Evolutionary conservation across 495 filamentous ascomycete genomes (phyloP).

Genomic region (Durotheca rogersii): DNA sequence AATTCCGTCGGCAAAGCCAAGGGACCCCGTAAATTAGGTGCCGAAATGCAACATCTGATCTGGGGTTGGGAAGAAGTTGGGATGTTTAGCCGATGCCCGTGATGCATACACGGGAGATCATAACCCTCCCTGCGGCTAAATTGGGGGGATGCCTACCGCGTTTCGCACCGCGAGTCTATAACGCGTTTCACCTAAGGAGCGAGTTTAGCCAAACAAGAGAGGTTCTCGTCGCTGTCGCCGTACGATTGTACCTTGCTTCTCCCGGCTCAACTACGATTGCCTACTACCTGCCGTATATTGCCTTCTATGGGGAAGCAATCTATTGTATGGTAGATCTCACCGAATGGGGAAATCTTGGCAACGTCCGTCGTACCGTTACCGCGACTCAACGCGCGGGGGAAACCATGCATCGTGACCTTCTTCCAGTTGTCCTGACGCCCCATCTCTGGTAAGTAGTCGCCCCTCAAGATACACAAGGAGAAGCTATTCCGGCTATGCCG

Average conservation of each 20-base stretch:
- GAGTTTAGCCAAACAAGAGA: conserved; percentile 30
- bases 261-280: conserved; percentile 19
- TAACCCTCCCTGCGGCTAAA: conserved; percentile 31
- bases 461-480: neutral
- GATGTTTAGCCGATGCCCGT: conserved; percentile 23
- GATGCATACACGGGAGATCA: conserved; percentile 19
- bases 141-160: conserved; percentile 14
- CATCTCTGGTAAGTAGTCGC: neutral
- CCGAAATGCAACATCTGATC: conserved; percentile 27
- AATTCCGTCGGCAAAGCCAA: conserved; percentile 22
- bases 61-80: conserved; percentile 19
- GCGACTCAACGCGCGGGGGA: neutral
- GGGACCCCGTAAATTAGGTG: conserved; percentile 15
- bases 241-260: conserved; percentile 24
- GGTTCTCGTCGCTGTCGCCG: conserved; percentile 14
- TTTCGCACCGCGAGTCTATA: conserved; percentile 32
- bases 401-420: conserved; percentile 4
- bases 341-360: conserved; percentile 34
- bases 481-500: neutral
- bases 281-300: conserved; percentile 22
- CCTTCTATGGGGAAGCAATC: conserved; percentile 31
- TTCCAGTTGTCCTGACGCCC: conserved; percentile 5
- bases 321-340: conserved; percentile 23
- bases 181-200: conserved; percentile 31
- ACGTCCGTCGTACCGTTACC: conserved; percentile 22